These are phyloP conservation scores for Sphagnum magellanicum DNA, from an alignment of 228 moss, liverwort and hornwort species.

Conservation along the genomic window DNA sequence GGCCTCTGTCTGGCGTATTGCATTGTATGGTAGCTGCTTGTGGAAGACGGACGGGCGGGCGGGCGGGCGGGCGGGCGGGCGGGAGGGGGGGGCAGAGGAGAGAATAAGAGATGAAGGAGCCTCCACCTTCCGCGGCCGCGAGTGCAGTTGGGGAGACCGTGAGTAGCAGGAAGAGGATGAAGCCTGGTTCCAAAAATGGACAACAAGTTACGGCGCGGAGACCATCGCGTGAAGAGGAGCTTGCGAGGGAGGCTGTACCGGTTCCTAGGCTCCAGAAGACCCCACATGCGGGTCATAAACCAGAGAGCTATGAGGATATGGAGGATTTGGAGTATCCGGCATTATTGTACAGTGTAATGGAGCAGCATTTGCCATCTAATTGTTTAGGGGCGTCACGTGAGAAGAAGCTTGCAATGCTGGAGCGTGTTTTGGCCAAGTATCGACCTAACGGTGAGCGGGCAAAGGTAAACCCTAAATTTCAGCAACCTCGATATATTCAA, in stretches of 20 bases:
- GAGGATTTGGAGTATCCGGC: conserved; percentile 95
- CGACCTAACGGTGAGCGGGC: conserved; percentile 98
- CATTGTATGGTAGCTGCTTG: no score
- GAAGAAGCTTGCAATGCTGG: conserved; percentile 76
- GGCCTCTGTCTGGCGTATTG: no score
- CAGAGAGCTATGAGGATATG: conserved; percentile 88
- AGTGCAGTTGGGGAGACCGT: conserved; percentile 27
- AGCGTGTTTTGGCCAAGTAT: conserved; percentile 90
- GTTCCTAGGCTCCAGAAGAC: conserved; percentile 60
- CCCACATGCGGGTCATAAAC: conserved; percentile 75
- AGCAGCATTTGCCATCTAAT: conserved; percentile 78
- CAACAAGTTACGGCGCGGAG: conserved; percentile 46
- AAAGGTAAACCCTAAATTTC: conserved; percentile 39
- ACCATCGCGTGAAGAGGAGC: conserved; percentile 50
- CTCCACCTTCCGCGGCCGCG: no score
- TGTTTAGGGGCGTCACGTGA: conserved; percentile 71
- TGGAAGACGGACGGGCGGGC: no score
- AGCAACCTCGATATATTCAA: no score
- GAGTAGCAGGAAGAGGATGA: conserved; percentile 71
- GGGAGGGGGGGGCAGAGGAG: no score
- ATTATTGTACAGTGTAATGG: conserved; percentile 84
- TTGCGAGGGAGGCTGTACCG: conserved; percentile 48
- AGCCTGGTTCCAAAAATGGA: conserved; percentile 61
- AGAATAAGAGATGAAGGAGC: no score
- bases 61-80: no score